Conservation (phyloP, 805 yeast genomes). For the Candida manassasensis region DNA sequence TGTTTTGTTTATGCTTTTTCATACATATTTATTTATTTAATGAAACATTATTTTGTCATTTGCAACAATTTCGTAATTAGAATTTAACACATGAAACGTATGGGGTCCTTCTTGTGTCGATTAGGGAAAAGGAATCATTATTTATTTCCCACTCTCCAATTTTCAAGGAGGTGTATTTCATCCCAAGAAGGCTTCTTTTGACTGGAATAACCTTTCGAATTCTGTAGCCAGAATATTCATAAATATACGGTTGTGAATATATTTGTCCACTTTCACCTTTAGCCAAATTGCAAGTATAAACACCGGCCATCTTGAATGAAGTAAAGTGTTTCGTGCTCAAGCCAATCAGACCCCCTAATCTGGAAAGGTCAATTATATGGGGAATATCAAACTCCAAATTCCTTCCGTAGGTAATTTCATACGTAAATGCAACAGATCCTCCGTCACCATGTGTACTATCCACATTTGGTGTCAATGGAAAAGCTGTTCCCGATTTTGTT, state of each 20-base stretch:
- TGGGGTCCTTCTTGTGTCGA: not conserved
- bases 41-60: constrained; percentile 5
- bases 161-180: not conserved
- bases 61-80: not conserved
- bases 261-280: constrained; percentile 3
- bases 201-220: constrained; percentile 1
- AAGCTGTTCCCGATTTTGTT: not conserved
- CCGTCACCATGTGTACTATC: constrained; percentile 1
- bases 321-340: not conserved
- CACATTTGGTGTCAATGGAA: constrained; percentile 2
- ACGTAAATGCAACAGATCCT: not conserved
- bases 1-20: constrained; percentile 3
- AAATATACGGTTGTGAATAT: not conserved
- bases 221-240: constrained; percentile 4
- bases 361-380: constrained; percentile 3
- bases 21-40: constrained; percentile 5
- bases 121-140: not conserved
- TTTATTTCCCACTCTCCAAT: constrained; percentile 2
- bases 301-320: constrained; percentile 1
- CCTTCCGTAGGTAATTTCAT: constrained; percentile 1
- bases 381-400: constrained; percentile 2
- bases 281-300: not conserved
- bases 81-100: not conserved
- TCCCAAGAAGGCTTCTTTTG: not conserved
- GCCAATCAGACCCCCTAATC: constrained; percentile 1